A percentile compares a stretch with the other conserved stretches of the same genome.
phyloP scores from a whole-genome alignment of 192 early-diverging fungal genomes.

The Podila epigama region DNA sequence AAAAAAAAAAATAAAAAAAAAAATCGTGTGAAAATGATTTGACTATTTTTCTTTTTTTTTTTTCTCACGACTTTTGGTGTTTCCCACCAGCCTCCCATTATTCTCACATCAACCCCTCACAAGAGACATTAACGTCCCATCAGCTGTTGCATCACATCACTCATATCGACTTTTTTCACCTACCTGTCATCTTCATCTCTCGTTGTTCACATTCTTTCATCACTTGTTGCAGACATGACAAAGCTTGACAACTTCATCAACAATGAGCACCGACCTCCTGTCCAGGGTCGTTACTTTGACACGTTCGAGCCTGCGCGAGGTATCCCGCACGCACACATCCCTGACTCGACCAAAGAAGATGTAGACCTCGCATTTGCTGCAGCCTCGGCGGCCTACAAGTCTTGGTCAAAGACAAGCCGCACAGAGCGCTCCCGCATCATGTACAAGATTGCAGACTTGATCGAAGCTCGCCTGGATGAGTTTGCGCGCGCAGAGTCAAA shows the following conservation, averaged over 20 bases:
- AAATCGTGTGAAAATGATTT: too few relatives aligned
- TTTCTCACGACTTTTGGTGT: too few relatives aligned
- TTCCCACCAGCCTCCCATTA: too few relatives aligned
- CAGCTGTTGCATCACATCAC: background rate
- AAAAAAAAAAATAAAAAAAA: too few relatives aligned
- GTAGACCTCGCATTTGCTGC: slow-evolving; percentile 67
- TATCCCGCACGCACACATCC: slow-evolving; percentile 54
- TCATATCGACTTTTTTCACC: background rate
- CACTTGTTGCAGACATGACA: slow-evolving; percentile 9
- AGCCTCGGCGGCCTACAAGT: slow-evolving; percentile 65
- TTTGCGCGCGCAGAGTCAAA: slow-evolving; percentile 69
- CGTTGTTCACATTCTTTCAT: background rate
- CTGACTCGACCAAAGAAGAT: slow-evolving; percentile 63
- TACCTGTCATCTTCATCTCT: background rate
- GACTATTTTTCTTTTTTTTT: too few relatives aligned
- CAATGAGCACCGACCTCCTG: slow-evolving; percentile 57
- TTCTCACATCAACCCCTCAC: too few relatives aligned
- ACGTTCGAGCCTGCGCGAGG: slow-evolving; percentile 66
- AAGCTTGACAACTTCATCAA: slow-evolving; percentile 67
- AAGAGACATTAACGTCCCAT: too few relatives aligned
- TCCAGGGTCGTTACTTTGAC: slow-evolving; percentile 57
- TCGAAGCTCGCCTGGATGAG: slow-evolving; percentile 60
- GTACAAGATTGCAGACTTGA: slow-evolving; percentile 59
- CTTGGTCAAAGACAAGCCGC: slow-evolving; percentile 64
- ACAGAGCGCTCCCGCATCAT: slow-evolving; percentile 59